Evolutionary conservation across 208 protist genomes (phyloP).

Genomic region (Vickermania ingenoplastis): DNA sequence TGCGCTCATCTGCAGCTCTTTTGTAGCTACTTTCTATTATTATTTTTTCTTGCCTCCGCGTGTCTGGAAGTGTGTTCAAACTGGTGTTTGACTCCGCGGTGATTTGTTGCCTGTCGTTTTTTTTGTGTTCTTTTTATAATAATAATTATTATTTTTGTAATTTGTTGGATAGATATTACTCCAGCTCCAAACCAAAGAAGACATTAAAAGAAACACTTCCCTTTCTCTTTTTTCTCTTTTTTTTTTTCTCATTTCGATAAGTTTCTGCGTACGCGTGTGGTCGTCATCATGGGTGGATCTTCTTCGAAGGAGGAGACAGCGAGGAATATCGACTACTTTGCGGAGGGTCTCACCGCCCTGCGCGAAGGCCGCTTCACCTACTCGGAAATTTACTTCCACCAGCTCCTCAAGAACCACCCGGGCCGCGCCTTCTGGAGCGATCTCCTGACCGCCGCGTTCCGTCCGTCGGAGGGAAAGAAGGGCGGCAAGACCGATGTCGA

Average conservation of each 20-base stretch:
- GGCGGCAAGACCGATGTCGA: background rate
- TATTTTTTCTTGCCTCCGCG: too few species aligned
- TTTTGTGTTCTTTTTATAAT: too few species aligned
- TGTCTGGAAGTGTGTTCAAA: too few species aligned
- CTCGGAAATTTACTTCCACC: conserved; percentile 3
- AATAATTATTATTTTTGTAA: too few species aligned
- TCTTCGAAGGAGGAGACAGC: background rate
- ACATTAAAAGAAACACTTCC: too few species aligned
- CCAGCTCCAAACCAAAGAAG: too few species aligned
- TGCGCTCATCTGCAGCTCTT: too few species aligned
- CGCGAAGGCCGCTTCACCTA: conserved; percentile 1
- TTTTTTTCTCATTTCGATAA: conserved; percentile 3
- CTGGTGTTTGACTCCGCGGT: too few species aligned
- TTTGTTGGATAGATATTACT: too few species aligned
- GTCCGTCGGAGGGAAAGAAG: background rate
- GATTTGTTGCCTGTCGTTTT: too few species aligned
- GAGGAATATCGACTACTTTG: background rate
- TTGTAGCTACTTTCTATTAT: too few species aligned
- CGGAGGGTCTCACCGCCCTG: background rate
- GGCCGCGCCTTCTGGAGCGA: background rate
- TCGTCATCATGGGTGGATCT: background rate
- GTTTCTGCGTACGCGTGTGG: background rate
- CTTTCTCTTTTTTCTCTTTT: conserved; percentile 5
- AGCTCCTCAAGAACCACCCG: background rate
- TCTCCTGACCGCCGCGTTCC: background rate